phyloP scores from a whole-genome alignment of 306 rosid species.

The Amphicarpaea edgeworthii region DNA sequence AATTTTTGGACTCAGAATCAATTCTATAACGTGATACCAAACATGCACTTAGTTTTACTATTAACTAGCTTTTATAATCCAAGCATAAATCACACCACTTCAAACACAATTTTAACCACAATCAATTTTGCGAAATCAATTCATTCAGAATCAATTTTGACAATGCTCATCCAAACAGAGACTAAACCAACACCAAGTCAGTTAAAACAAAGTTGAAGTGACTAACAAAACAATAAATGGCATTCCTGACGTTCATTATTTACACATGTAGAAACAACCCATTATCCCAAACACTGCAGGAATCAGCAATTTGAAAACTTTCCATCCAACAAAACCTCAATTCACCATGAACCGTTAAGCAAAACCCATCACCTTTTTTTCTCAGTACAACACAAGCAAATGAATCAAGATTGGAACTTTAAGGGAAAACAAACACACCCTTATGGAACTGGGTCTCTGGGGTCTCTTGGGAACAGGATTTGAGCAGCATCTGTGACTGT shows the following conservation, averaged over 20 bases:
- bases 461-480: slow-evolving; percentile 41
- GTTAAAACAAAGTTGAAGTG: slow-evolving; percentile 2
- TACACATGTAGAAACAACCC: not conserved
- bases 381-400: not conserved
- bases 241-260: not conserved
- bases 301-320: not conserved
- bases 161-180: too few species aligned
- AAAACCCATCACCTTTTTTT: slow-evolving; percentile 30
- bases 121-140: too few species aligned
- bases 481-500: slow-evolving; percentile 32
- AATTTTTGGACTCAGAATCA: too few species aligned
- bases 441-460: slow-evolving; percentile 51
- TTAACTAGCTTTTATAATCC: too few species aligned
- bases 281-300: not conserved
- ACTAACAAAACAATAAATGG: not conserved
- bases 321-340: not conserved
- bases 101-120: too few species aligned
- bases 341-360: not conserved
- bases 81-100: too few species aligned
- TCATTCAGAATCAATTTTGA: too few species aligned
- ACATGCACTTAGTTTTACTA: too few species aligned
- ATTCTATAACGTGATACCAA: too few species aligned
- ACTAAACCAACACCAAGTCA: slow-evolving; percentile 20
- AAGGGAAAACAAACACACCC: slow-evolving; percentile 59
- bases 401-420: slow-evolving; percentile 20